phyloP scores from a whole-genome alignment of 257 asterid species.

The Solanum peruvianum region DNA sequence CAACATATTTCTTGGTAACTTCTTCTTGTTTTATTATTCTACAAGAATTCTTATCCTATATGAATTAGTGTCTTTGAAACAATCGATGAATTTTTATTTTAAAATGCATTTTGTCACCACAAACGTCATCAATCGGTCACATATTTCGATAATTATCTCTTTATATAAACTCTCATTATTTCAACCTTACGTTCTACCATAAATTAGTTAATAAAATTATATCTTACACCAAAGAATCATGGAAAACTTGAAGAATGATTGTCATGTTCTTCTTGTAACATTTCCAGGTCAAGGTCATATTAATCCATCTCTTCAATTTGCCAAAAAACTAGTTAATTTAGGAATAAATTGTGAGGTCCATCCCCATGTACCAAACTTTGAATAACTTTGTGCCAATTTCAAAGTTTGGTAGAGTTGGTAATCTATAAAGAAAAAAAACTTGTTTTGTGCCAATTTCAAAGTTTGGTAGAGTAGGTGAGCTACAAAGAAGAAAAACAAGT shows the following conservation, averaged over 20 bases:
- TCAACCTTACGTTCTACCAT: neutral
- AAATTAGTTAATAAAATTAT: neutral
- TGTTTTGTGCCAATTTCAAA: too few relatives aligned
- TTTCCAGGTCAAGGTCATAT: slow-evolving; percentile 24
- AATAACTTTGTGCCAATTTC: too few relatives aligned
- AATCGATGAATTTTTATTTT: neutral
- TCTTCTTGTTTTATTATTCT: neutral
- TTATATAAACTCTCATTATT: neutral
- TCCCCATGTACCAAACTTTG: too few relatives aligned
- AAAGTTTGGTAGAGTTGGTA: too few relatives aligned
- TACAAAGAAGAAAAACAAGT: too few relatives aligned
- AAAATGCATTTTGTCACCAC: neutral
- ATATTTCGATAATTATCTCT: neutral
- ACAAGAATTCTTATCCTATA: neutral
- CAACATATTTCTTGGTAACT: neutral
- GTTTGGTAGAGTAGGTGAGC: too few relatives aligned
- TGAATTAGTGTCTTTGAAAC: neutral
- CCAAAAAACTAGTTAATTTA: neutral
- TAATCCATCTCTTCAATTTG: slow-evolving; percentile 14
- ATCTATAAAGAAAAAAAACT: too few relatives aligned
- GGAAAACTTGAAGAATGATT: neutral
- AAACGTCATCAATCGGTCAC: neutral
- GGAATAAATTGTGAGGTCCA: too few relatives aligned
- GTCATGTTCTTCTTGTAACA: slow-evolving; percentile 14
- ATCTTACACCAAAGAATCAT: neutral